Conservation (phyloP, 306 rosid genomes). For the Trifolium dubium region DNA sequence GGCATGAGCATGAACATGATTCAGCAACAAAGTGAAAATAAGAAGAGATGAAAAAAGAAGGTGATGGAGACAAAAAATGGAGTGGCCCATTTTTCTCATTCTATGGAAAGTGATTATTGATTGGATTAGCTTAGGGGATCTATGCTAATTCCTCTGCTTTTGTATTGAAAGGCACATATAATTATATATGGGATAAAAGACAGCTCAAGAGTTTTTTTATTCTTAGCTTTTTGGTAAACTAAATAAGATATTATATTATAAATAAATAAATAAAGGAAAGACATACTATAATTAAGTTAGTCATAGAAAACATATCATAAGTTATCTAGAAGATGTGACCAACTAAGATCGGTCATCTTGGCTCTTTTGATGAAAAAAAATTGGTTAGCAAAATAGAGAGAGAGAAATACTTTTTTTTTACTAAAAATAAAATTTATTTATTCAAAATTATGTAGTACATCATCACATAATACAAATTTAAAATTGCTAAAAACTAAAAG, state of each 20-base stretch:
- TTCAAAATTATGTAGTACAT: no score
- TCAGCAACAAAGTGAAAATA: conserved; percentile 12
- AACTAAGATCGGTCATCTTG: no score
- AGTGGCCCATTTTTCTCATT: conserved; percentile 28
- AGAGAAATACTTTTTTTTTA: no score
- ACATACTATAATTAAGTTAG: no score
- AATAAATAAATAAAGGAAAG: no score
- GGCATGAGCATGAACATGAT: conserved; percentile 35
- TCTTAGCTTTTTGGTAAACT: background rate
- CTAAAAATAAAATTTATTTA: no score
- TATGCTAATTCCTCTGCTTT: background rate
- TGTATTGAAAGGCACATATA: background rate
- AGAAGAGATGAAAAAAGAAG: conserved; percentile 36
- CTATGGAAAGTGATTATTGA: conserved; percentile 1
- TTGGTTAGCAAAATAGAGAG: no score
- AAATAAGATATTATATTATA: background rate
- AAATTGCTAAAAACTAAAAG: no score
- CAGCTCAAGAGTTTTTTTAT: background rate
- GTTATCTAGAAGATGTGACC: no score
- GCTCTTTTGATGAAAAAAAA: no score
- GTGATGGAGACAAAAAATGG: conserved; percentile 1
- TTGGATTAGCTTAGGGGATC: background rate
- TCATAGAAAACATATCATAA: no score
- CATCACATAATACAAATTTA: no score
- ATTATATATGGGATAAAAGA: background rate